These are phyloP conservation scores for Phylloporus sp. DNA, from an alignment of 768 basidiomycete genomes.

Conservation along the genomic window DNA sequence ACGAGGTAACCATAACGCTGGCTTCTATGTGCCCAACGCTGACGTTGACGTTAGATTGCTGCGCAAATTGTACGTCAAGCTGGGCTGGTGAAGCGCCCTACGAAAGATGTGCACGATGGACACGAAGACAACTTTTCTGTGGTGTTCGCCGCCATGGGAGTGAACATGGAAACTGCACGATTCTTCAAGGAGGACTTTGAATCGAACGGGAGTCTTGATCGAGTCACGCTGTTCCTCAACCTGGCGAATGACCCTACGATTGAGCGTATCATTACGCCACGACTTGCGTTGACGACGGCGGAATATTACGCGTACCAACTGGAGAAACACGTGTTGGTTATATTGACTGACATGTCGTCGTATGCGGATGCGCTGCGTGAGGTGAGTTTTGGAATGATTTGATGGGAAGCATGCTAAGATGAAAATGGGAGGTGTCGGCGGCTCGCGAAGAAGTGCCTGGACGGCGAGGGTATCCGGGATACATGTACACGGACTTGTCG, in stretches of 20 bases:
- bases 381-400: constrained; percentile 41
- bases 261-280: constrained; percentile 98
- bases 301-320: constrained; percentile 99
- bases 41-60: constrained; percentile 66
- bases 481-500: constrained; percentile 99
- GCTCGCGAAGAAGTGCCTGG: constrained; percentile 99
- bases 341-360: constrained; percentile 98
- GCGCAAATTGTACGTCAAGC: constrained; percentile 99
- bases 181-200: constrained; percentile 99
- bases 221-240: constrained; percentile 97
- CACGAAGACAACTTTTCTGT: constrained; percentile 99
- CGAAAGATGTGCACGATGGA: constrained; percentile 96
- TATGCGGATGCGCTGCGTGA: constrained; percentile 96
- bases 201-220: constrained; percentile 95
- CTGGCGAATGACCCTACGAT: constrained; percentile 99
- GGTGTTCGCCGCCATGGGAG: constrained; percentile 99
- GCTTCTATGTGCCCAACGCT: constrained; percentile 22
- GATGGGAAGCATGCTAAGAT: too few species aligned
- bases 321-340: constrained; percentile 99
- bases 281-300: constrained; percentile 94
- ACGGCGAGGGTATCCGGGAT: constrained; percentile 96
- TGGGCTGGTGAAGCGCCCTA: constrained; percentile 92
- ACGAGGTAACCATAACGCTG: constrained; percentile 59
- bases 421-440: constrained; percentile 81
- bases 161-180: constrained; percentile 99